Percentiles rank a stretch among this genome's conserved stretches.
These are phyloP conservation scores for Podaxis sp. DNA, from an alignment of 768 basidiomycete species.

Conservation along the genomic window DNA sequence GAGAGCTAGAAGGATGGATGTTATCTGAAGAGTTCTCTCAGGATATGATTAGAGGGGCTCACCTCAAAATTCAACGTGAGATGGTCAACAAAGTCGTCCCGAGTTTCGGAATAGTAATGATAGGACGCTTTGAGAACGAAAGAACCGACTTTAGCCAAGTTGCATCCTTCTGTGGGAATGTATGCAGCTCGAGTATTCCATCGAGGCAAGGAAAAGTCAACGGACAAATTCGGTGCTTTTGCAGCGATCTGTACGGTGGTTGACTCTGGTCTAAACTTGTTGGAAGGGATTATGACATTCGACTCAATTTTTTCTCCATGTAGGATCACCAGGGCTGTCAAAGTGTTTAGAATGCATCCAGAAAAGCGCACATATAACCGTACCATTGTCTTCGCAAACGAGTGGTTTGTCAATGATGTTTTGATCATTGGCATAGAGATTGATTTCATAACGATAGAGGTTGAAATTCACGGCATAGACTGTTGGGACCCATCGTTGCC, in stretches of 20 bases:
- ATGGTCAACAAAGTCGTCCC: slow-evolving; percentile 75
- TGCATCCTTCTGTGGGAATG: slow-evolving; percentile 55
- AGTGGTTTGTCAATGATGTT: slow-evolving; percentile 94
- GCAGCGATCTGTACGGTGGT: slow-evolving; percentile 66
- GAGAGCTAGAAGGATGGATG: slow-evolving; percentile 36
- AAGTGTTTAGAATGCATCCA: neutral
- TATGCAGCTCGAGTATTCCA: slow-evolving; percentile 89
- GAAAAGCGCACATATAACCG: neutral
- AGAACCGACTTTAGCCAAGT: slow-evolving; percentile 57
- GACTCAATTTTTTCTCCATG: slow-evolving; percentile 57
- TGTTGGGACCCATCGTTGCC: slow-evolving; percentile 82
- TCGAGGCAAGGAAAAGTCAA: slow-evolving; percentile 71
- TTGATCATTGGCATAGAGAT: slow-evolving; percentile 90
- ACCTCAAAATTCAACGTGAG: slow-evolving; percentile 69
- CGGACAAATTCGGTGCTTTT: slow-evolving; percentile 53
- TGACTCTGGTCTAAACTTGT: slow-evolving; percentile 69
- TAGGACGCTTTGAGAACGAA: slow-evolving; percentile 70
- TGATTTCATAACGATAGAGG: slow-evolving; percentile 74
- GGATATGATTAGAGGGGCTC: slow-evolving; percentile 20
- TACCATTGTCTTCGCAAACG: slow-evolving; percentile 83
- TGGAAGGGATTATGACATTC: slow-evolving; percentile 60
- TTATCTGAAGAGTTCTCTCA: neutral
- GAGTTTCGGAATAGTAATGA: slow-evolving; percentile 66
- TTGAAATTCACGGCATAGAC: slow-evolving; percentile 70
- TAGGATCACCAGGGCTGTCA: slow-evolving; percentile 69